Evolutionary conservation across 1,284 basidiomycete species (phyloP).

Genomic region (Macrocystidia cucumis): DNA sequence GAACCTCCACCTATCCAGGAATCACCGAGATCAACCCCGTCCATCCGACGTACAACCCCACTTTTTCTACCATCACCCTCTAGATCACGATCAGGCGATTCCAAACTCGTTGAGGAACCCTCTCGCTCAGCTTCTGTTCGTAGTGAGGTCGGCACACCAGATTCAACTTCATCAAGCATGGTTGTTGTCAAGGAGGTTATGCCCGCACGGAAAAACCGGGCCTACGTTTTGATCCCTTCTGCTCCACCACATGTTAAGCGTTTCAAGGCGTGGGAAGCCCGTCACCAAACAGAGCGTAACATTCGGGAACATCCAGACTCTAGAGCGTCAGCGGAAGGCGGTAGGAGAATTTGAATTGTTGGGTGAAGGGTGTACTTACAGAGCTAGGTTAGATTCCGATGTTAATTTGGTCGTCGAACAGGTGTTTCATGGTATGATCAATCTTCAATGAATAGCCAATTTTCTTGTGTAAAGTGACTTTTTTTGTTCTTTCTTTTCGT

Average conservation of each 20-base stretch:
- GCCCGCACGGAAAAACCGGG: constrained; percentile 10
- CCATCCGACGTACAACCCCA: constrained; percentile 17
- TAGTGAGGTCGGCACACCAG: too few relatives aligned
- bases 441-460: not conserved
- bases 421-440: not conserved
- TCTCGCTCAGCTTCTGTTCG: too few relatives aligned
- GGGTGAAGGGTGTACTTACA: too few relatives aligned
- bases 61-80: constrained; percentile 25
- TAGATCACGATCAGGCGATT: constrained; percentile 9
- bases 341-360: too few relatives aligned
- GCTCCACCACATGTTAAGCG: constrained; percentile 20
- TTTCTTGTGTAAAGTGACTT: constrained; percentile 7
- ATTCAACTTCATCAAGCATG: too few relatives aligned
- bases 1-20: constrained; percentile 5
- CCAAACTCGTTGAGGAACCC: too few relatives aligned
- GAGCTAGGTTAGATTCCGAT: constrained; percentile 7
- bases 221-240: constrained; percentile 25
- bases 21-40: constrained; percentile 7
- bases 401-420: constrained; percentile 4
- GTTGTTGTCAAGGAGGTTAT: too few relatives aligned
- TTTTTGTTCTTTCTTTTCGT: constrained; percentile 11
- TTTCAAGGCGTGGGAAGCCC: constrained; percentile 10
- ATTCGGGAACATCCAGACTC: constrained; percentile 3
- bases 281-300: constrained; percentile 1
- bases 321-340: too few relatives aligned